A percentile compares a stretch with the other conserved stretches of the same genome.
Conservation (phyloP, 2,329 filamentous ascomycete species). For the Venturia effusa region DNA sequence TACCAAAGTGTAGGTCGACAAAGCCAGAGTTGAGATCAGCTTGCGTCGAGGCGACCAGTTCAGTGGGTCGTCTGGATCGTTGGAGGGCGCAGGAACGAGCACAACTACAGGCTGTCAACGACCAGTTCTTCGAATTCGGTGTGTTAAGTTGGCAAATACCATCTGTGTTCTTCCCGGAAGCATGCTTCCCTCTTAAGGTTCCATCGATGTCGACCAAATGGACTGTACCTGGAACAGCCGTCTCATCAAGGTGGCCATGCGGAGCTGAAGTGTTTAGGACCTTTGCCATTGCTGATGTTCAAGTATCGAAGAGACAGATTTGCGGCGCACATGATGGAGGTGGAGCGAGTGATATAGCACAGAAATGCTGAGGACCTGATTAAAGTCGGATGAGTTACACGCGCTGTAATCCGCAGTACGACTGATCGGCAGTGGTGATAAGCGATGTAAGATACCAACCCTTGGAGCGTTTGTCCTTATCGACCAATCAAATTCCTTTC, state of each 20-base stretch:
- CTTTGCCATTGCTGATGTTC: neutral
- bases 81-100: slow-evolving; percentile 18
- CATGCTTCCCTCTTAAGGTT: slow-evolving; percentile 19
- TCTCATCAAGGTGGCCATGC: neutral
- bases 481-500: neutral
- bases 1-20: slow-evolving; percentile 4
- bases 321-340: neutral
- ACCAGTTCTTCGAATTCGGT: slow-evolving; percentile 33
- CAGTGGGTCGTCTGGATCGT: slow-evolving; percentile 29
- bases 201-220: slow-evolving; percentile 34
- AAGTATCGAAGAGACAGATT: neutral
- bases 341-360: neutral
- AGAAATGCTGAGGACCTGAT: neutral
- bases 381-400: neutral
- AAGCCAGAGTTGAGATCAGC: slow-evolving; percentile 17
- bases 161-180: slow-evolving; percentile 19
- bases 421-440: slow-evolving; percentile 5
- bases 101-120: slow-evolving; percentile 33
- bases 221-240: slow-evolving; percentile 30
- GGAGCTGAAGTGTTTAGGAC: slow-evolving; percentile 11
- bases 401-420: neutral
- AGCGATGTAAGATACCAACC: neutral
- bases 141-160: slow-evolving; percentile 21
- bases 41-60: slow-evolving; percentile 29
- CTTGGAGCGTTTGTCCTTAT: neutral